A percentile compares a stretch with the other conserved stretches of the same genome.
These are phyloP conservation scores for Astragalus membranaceus DNA, from an alignment of 306 rosid species.

Conservation along the genomic window DNA sequence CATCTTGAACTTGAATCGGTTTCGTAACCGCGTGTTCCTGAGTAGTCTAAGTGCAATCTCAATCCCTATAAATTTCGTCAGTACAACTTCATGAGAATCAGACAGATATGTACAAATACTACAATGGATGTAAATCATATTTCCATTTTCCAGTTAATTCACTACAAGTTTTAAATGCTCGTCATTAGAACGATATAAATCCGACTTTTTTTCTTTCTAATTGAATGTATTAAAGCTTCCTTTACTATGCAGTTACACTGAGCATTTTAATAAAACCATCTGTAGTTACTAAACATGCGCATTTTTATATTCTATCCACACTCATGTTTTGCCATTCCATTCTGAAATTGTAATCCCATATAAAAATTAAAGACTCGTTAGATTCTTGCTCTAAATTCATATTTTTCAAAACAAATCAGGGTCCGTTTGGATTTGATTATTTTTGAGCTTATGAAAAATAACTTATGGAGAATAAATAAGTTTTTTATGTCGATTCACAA, in stretches of 20 bases:
- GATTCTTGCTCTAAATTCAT: not conserved
- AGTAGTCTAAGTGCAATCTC: conserved; percentile 82
- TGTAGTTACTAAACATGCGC: not conserved
- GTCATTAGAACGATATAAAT: too few relatives aligned
- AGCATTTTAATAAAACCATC: not conserved
- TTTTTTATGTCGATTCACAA: too few relatives aligned
- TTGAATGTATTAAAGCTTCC: not conserved
- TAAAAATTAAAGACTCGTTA: not conserved
- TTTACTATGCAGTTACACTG: not conserved
- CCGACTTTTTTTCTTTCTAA: not conserved
- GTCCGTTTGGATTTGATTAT: too few relatives aligned
- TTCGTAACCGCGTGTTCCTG: conserved; percentile 34
- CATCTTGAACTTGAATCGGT: conserved; percentile 22
- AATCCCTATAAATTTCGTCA: conserved; percentile 53
- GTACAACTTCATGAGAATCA: conserved; percentile 7
- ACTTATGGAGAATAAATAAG: too few relatives aligned
- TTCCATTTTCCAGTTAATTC: not conserved
- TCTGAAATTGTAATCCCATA: not conserved
- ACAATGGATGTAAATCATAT: not conserved
- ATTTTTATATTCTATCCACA: not conserved
- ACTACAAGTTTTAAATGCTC: not conserved
- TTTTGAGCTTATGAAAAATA: too few relatives aligned
- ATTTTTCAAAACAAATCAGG: not conserved
- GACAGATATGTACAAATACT: not conserved
- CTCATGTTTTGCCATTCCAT: not conserved